Evolutionary conservation across 495 filamentous ascomycete species (phyloP).

Genomic region (Podospora anserina): DNA sequence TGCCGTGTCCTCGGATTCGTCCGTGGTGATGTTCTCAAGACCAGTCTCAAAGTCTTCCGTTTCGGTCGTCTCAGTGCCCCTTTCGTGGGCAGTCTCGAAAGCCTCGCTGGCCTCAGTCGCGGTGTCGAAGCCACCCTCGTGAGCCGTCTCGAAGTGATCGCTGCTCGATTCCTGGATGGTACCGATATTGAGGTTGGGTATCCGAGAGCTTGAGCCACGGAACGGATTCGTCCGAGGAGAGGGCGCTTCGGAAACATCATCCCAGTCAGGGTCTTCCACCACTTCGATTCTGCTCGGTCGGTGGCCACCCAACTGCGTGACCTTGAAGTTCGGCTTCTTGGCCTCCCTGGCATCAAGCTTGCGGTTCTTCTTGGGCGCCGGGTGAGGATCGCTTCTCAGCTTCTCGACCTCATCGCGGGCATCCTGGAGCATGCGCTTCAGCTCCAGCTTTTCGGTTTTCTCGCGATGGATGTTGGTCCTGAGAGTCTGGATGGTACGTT

Average conservation of each 20-base stretch:
- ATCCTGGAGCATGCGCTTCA: slow-evolving; percentile 93
- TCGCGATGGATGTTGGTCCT: slow-evolving; percentile 93
- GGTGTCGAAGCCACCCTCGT: neutral
- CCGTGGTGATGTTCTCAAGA: slow-evolving; percentile 50
- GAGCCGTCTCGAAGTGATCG: slow-evolving; percentile 80
- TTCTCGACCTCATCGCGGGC: slow-evolving; percentile 89
- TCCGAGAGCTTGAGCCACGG: slow-evolving; percentile 16
- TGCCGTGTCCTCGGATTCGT: slow-evolving; percentile 69
- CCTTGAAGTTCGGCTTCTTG: slow-evolving; percentile 67
- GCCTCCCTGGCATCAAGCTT: slow-evolving; percentile 69
- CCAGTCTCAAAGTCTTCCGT: slow-evolving; percentile 95
- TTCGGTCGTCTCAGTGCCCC: slow-evolving; percentile 57
- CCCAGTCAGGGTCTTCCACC: slow-evolving; percentile 81
- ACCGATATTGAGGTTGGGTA: slow-evolving; percentile 28
- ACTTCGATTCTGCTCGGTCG: slow-evolving; percentile 74
- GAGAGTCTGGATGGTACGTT: slow-evolving; percentile 91
- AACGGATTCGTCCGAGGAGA: slow-evolving; percentile 28
- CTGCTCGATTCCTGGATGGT: slow-evolving; percentile 27
- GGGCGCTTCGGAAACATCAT: slow-evolving; percentile 57
- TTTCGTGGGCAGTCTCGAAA: slow-evolving; percentile 83
- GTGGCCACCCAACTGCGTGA: slow-evolving; percentile 73
- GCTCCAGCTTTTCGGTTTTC: slow-evolving; percentile 95
- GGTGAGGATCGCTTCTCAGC: slow-evolving; percentile 58
- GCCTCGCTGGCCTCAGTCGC: slow-evolving; percentile 74
- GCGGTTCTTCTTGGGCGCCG: slow-evolving; percentile 58